phyloP scores from a whole-genome alignment of 2,329 filamentous ascomycete genomes.

The Pseudogymnoascus sp. region DNA sequence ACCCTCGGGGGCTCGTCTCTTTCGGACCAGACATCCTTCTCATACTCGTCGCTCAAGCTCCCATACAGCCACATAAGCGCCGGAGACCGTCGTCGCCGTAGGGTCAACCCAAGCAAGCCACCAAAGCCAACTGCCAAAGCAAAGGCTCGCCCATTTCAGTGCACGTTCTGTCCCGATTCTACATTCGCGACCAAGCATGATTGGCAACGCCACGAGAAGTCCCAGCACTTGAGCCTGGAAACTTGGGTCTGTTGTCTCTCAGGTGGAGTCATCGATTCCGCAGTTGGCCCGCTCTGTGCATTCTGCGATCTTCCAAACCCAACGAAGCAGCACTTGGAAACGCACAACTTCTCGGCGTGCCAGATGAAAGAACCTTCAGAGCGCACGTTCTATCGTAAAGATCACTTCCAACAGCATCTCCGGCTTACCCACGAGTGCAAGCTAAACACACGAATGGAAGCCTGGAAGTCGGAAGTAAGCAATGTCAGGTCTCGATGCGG shows the following conservation, averaged over 20 bases:
- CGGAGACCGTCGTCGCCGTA: constrained; percentile 47
- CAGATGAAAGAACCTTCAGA: constrained; percentile 48
- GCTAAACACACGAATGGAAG: constrained; percentile 45
- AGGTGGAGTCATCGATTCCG: constrained; percentile 42
- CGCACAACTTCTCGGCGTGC: constrained; percentile 50
- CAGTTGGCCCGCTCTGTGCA: constrained; percentile 45
- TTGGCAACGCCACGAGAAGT: constrained; percentile 51
- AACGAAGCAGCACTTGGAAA: constrained; percentile 45
- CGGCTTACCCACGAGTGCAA: constrained; percentile 51
- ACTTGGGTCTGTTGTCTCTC: constrained; percentile 52
- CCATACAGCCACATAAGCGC: constrained; percentile 21
- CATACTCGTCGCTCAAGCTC: constrained; percentile 14
- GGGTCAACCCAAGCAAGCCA: constrained; percentile 36
- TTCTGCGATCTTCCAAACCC: constrained; percentile 50
- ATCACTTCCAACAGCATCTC: constrained; percentile 53
- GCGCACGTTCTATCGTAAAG: constrained; percentile 54
- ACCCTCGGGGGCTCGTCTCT: constrained; percentile 2
- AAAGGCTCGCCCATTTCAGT: constrained; percentile 42
- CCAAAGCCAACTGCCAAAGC: constrained; percentile 29
- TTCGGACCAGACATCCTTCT: constrained; percentile 6
- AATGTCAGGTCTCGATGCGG: constrained; percentile 42
- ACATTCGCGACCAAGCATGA: constrained; percentile 47
- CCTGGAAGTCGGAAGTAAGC: constrained; percentile 47
- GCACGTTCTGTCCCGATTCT: constrained; percentile 48
- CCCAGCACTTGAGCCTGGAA: constrained; percentile 46